Evolutionary conservation across 2,329 filamentous ascomycete species (phyloP).

Genomic region (Esteya vermicola): DNA sequence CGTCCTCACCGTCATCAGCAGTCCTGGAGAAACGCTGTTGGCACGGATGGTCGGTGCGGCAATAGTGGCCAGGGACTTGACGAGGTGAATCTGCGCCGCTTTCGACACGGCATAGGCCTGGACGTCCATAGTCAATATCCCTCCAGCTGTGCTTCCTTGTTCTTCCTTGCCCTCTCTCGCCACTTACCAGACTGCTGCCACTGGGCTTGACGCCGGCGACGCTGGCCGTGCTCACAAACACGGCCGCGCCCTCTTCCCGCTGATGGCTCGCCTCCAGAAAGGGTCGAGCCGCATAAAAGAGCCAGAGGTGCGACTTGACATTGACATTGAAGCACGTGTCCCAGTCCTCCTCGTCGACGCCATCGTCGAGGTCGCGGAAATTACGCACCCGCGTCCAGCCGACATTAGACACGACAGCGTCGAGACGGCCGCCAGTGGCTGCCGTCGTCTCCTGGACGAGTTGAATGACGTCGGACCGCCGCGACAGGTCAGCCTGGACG

Average conservation of each 20-base stretch:
- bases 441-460: constrained; percentile 46
- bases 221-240: constrained; percentile 50
- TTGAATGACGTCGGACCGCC: constrained; percentile 39
- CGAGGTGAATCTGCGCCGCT: constrained; percentile 50
- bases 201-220: constrained; percentile 49
- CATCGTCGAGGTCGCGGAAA: constrained; percentile 35
- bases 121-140: not conserved
- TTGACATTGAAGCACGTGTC: constrained; percentile 46
- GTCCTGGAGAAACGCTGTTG: constrained; percentile 41
- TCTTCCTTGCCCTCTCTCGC: not conserved
- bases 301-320: constrained; percentile 47
- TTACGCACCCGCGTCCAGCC: constrained; percentile 35
- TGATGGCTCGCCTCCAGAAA: constrained; percentile 37
- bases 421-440: constrained; percentile 48
- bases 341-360: constrained; percentile 42
- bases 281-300: constrained; percentile 38
- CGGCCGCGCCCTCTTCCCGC: constrained; percentile 19
- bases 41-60: constrained; percentile 41
- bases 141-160: not conserved
- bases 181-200: constrained; percentile 41
- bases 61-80: constrained; percentile 37
- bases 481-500: constrained; percentile 53
- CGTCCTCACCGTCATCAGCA: constrained; percentile 29
- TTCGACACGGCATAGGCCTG: constrained; percentile 67
- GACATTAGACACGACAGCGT: constrained; percentile 66